Evolutionary conservation across 2,329 filamentous ascomycete species (phyloP).

Genomic region (Pyrenophora teres): DNA sequence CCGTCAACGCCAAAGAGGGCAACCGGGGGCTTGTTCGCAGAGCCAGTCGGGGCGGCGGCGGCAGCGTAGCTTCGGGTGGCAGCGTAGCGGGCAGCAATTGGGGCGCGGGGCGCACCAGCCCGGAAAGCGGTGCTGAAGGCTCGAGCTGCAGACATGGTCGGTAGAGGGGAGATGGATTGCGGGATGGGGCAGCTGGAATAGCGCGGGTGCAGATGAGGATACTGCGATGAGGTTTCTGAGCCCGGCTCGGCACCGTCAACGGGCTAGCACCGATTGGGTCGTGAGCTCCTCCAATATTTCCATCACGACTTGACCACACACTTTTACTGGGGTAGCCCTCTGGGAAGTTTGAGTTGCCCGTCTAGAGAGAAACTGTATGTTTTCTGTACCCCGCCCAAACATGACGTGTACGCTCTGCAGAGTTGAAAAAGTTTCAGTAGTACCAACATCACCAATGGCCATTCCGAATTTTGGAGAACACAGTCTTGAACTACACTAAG

Average conservation of each 20-base stretch:
- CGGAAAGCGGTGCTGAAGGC: conserved; percentile 62
- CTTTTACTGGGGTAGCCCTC: neutral
- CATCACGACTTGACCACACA: neutral
- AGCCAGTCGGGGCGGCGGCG: conserved; percentile 58
- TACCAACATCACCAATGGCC: too few species aligned
- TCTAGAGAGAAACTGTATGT: too few species aligned
- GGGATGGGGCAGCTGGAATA: conserved; percentile 34
- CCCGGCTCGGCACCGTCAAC: conserved; percentile 23
- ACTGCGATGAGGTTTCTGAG: conserved; percentile 32
- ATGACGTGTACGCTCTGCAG: too few species aligned
- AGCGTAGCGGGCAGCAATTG: conserved; percentile 64
- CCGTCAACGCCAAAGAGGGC: conserved; percentile 94
- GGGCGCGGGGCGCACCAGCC: conserved; percentile 60
- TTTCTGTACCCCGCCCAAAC: too few species aligned
- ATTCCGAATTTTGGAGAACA: too few species aligned
- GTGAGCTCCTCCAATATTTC: neutral
- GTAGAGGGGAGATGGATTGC: conserved; percentile 45
- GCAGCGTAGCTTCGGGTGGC: conserved; percentile 79
- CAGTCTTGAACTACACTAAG: too few species aligned
- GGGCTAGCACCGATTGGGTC: conserved; percentile 21
- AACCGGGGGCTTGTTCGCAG: conserved; percentile 80
- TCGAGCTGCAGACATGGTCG: conserved; percentile 62
- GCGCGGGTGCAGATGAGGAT: conserved; percentile 26
- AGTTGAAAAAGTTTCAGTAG: too few species aligned
- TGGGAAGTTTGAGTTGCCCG: too few species aligned